Evolutionary conservation across 768 basidiomycete species (phyloP), one percentile per base, ranked within the genome.

Genomic region (Russula virescens): DNA sequence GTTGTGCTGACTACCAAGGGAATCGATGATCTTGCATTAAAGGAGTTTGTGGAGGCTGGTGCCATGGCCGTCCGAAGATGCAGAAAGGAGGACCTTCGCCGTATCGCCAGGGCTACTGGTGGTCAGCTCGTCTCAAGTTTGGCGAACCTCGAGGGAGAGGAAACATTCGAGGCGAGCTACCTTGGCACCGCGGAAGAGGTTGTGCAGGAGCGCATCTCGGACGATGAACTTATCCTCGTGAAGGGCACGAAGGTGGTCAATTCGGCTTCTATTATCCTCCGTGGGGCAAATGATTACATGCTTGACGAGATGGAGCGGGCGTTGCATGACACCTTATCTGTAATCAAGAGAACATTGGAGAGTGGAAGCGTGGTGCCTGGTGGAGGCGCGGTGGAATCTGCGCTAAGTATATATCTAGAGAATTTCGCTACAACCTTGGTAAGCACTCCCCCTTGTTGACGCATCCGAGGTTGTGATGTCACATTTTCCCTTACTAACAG

Each of bases 261-360:
- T 77, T 95, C 94, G 25, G 81, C 89, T 16, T 97, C 94, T 21
- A 90, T 99, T 70, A 84, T 99, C 61, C 80, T 99, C 62, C 84
- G 97, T 58, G 97, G 97, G 49, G 97, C 97, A 31, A 99, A 98
- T 74, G 97, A 99, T 75, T 98, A 96, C 74, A 94, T 98, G 91
- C 78, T 98, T 69, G 97, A 99, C 73, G 97, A 99, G 80, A 99
- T 98, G 97, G 97, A 99, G 77, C 81, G 97, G 52, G 89, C 93
- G 0, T 74, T 98, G 68, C 96, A 99, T 72, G 97, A 99, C 73
- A 90, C 91, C 2, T 75, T 98, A 65, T 96, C 91, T 31, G 83
- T 97, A 69, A 93, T 98, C 78, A 99, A 99, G 79, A 84, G 96
- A 61, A 98, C 97, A 6, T 77, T 98, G 51, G 97, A 99, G 79